Conservation (phyloP, 164 flowering plant species). For the Magnolia kwangsiensis region DNA sequence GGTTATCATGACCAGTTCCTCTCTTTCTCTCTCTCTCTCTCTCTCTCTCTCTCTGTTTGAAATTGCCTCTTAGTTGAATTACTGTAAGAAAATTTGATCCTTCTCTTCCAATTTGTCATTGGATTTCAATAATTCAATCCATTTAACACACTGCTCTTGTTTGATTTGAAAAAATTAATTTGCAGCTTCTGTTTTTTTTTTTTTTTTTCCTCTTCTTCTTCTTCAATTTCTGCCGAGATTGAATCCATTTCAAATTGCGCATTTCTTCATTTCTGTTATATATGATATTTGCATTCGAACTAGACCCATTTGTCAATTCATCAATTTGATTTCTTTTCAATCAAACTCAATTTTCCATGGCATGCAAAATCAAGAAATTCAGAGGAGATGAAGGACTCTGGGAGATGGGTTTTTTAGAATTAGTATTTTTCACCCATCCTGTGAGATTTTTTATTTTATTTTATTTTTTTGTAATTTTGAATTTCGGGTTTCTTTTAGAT, state of each 20-base stretch:
- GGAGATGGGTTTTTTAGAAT: neutral
- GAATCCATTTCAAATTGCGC: neutral
- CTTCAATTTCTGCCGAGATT: neutral
- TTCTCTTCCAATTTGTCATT: neutral
- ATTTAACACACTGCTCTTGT: too few relatives aligned
- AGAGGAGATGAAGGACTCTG: neutral
- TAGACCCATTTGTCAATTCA: neutral
- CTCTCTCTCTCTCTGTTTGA: too few relatives aligned
- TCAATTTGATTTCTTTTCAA: neutral
- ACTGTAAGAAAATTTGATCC: neutral
- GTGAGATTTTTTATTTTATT: too few relatives aligned
- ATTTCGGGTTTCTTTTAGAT: neutral
- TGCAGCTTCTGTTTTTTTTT: neutral
- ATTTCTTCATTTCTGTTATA: neutral
- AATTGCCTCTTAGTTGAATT: neutral
- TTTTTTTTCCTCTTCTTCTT: too few relatives aligned
- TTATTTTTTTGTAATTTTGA: neutral
- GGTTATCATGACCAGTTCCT: too few relatives aligned
- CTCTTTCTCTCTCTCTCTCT: too few relatives aligned
- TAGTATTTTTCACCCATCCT: neutral
- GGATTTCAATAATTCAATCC: too few relatives aligned
- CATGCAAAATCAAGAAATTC: neutral
- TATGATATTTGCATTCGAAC: neutral
- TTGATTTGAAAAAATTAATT: too few relatives aligned
- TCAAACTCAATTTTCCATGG: neutral